A percentile compares a stretch with the other conserved stretches of the same genome.
These are phyloP conservation scores for Euphorbia schlechtendalii DNA, from an alignment of 441 rosid species.

Conservation along the genomic window DNA sequence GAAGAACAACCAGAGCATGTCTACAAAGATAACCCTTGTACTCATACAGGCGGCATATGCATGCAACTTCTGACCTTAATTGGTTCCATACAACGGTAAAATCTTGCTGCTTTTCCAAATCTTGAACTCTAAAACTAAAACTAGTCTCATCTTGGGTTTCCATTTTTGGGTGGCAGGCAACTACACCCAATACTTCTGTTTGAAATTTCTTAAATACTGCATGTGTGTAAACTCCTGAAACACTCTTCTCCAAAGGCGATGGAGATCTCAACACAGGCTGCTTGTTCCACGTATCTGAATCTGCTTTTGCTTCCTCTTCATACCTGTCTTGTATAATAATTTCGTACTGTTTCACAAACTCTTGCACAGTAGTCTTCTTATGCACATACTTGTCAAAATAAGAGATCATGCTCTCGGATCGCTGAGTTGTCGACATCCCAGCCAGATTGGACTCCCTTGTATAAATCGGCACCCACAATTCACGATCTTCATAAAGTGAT, in stretches of 20 bases:
- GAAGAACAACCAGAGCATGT: constrained; percentile 82
- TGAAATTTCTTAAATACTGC: constrained; percentile 79
- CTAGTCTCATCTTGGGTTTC: constrained; percentile 63
- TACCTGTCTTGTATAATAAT: constrained; percentile 61
- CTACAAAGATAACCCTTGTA: constrained; percentile 82
- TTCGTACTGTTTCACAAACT: constrained; percentile 69
- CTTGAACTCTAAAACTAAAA: constrained; percentile 60
- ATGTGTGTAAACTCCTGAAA: constrained; percentile 66
- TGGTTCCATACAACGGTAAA: constrained; percentile 66
- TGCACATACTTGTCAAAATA: constrained; percentile 77
- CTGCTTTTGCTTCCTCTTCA: constrained; percentile 89
- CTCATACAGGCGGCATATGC: constrained; percentile 69
- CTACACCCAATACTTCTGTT: constrained; percentile 75
- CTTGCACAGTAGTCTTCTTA: constrained; percentile 72
- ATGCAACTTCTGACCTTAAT: constrained; percentile 59
- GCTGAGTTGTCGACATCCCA: constrained; percentile 71
- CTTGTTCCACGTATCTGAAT: constrained; percentile 76
- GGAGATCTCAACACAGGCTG: constrained; percentile 77
- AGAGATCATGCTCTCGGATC: constrained; percentile 67
- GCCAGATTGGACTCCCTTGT: constrained; percentile 47
- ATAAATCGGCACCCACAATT: constrained; percentile 69
- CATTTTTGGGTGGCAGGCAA: constrained; percentile 81
- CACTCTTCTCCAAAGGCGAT: constrained; percentile 81
- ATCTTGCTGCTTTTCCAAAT: constrained; percentile 64
- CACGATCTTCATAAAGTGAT: constrained; percentile 59